phyloP scores from a whole-genome alignment of 805 yeast genomes.

The Vanderwaltozyma yarrowii region DNA sequence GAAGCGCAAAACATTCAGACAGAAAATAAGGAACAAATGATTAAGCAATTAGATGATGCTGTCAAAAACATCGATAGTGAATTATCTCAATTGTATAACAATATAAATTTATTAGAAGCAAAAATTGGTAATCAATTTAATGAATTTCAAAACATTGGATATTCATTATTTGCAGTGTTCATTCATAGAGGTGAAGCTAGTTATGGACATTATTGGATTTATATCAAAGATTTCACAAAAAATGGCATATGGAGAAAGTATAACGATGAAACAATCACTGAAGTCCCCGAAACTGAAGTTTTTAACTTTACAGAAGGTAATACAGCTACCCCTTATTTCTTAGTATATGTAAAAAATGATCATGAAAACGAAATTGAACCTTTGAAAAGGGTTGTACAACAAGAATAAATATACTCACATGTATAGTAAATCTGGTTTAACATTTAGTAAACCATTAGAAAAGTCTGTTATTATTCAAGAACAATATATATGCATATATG shows the following conservation, averaged over 20 bases:
- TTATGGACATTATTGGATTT: conserved; percentile 96
- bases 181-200: conserved; percentile 94
- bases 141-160: conserved; percentile 53
- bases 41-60: conserved; percentile 32
- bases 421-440: too few relatives aligned
- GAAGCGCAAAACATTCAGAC: conserved; percentile 37
- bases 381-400: conserved; percentile 35
- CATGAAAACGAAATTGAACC: conserved; percentile 52
- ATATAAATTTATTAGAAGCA: conserved; percentile 36
- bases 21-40: conserved; percentile 9
- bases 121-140: conserved; percentile 52
- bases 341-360: conserved; percentile 70
- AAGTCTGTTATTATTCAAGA: too few relatives aligned
- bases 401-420: not conserved
- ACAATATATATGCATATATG: too few relatives aligned
- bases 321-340: conserved; percentile 88
- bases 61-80: conserved; percentile 39
- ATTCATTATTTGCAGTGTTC: conserved; percentile 81
- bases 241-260: conserved; percentile 68
- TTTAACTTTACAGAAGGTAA: conserved; percentile 56
- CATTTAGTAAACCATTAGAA: too few relatives aligned
- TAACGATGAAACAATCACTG: conserved; percentile 91
- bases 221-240: conserved; percentile 64
- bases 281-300: conserved; percentile 55
- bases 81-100: conserved; percentile 32